A percentile compares a stretch with the other conserved stretches of the same genome.
Evolutionary conservation across 139 green algal species (phyloP).

Genomic region (Closterium sp.): DNA sequence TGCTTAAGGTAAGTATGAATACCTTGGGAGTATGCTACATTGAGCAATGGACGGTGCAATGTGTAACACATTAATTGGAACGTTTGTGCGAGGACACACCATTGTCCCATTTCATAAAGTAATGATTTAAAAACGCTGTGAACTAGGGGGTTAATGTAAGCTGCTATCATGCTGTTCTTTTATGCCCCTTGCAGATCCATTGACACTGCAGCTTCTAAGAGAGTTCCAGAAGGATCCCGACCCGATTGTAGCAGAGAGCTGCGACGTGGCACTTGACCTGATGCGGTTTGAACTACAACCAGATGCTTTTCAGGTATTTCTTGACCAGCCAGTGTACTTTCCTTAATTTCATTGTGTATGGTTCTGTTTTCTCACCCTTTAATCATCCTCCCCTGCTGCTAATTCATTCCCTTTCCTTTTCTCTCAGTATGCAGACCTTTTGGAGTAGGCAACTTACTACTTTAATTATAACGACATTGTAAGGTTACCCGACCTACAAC

Average conservation of each 20-base stretch:
- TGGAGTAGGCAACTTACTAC: background rate
- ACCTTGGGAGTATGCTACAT: too few species aligned
- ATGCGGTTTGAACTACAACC: conserved; percentile 77
- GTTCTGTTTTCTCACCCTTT: background rate
- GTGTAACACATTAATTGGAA: too few species aligned
- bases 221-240: conserved; percentile 70
- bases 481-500: too few species aligned
- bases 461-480: background rate
- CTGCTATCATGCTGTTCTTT: too few species aligned
- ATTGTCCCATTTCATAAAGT: too few species aligned
- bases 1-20: background rate
- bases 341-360: too few species aligned
- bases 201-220: conserved; percentile 17
- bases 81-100: too few species aligned
- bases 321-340: background rate
- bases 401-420: background rate
- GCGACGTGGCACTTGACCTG: conserved; percentile 94
- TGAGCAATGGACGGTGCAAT: too few species aligned
- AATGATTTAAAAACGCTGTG: too few species aligned
- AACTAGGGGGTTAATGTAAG: too few species aligned
- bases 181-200: background rate
- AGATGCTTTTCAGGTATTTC: conserved; percentile 68
- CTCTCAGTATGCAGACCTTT: background rate
- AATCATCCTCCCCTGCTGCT: background rate
- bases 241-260: conserved; percentile 91